Evolutionary conservation across 768 basidiomycete genomes (phyloP).

Genomic region (Lactarius akahatsu): DNA sequence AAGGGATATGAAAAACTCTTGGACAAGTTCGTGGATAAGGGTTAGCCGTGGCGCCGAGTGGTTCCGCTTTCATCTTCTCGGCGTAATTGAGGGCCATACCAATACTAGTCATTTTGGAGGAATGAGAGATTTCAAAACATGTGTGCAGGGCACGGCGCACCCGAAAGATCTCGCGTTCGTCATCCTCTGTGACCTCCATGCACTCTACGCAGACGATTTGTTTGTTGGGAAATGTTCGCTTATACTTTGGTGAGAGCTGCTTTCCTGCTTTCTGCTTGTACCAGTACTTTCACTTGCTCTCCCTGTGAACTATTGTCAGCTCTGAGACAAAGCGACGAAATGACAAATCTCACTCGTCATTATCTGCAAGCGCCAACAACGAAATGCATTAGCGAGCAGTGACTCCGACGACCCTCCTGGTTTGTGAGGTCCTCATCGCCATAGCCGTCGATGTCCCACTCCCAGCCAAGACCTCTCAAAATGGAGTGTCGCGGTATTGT

Average conservation of each 20-base stretch:
- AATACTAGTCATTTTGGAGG: constrained; percentile 31
- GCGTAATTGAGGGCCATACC: constrained; percentile 32
- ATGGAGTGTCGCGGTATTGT: too few relatives aligned
- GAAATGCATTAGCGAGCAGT: background rate
- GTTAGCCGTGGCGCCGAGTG: constrained; percentile 29
- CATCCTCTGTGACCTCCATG: constrained; percentile 31
- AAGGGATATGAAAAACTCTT: constrained; percentile 20
- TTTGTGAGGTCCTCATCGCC: too few relatives aligned
- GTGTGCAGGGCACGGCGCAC: constrained; percentile 25
- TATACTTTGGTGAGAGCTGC: constrained; percentile 38
- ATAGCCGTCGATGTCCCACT: too few relatives aligned
- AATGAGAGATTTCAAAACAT: background rate
- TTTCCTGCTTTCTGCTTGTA: constrained; percentile 34
- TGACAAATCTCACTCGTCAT: constrained; percentile 40
- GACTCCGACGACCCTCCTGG: background rate
- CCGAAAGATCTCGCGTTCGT: constrained; percentile 38
- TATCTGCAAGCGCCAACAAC: constrained; percentile 34
- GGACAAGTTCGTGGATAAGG: constrained; percentile 27
- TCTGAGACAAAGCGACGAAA: too few relatives aligned
- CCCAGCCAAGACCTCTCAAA: too few relatives aligned
- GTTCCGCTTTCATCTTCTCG: constrained; percentile 34
- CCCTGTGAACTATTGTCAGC: constrained; percentile 11
- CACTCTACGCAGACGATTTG: constrained; percentile 55
- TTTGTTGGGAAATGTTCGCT: constrained; percentile 43
- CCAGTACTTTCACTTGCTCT: constrained; percentile 37